phyloP scores from a whole-genome alignment of 345 rosid genomes.

The Xanthoceras sorbifolium region DNA sequence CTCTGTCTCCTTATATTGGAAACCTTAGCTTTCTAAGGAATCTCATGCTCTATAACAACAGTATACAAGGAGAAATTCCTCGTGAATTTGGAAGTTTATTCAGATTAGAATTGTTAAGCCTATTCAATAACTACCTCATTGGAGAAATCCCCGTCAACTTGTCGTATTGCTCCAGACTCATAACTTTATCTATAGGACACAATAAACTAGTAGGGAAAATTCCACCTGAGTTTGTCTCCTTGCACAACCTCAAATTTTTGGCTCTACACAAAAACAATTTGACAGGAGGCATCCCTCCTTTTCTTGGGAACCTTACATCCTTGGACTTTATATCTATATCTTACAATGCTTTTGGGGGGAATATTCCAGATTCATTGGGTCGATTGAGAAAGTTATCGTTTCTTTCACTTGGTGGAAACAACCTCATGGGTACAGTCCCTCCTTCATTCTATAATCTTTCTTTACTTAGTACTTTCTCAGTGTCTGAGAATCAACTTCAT shows the following conservation, averaged over 20 bases:
- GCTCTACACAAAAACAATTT: not conserved
- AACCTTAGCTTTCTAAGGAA: not conserved
- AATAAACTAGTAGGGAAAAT: not conserved
- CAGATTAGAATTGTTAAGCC: not conserved
- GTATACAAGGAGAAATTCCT: not conserved
- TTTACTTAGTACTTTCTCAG: not conserved
- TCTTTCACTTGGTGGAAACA: constrained; percentile 8
- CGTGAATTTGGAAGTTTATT: not conserved
- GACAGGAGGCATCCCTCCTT: not conserved
- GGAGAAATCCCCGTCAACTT: not conserved
- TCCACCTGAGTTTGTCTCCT: not conserved
- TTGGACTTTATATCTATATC: not conserved
- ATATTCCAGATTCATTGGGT: constrained; percentile 12
- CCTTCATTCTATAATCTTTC: constrained; percentile 23
- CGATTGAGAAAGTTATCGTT: not conserved
- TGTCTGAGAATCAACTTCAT: constrained; percentile 18
- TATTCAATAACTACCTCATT: not conserved
- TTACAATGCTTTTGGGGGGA: constrained; percentile 17
- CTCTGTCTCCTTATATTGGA: not conserved
- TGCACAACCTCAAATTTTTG: not conserved
- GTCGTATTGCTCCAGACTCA: not conserved
- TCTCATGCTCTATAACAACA: not conserved
- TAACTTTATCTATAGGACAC: not conserved
- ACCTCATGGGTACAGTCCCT: constrained; percentile 23
- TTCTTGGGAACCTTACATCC: not conserved